Evolutionary conservation across 208 protist genomes (phyloP).

Genomic region (Leishmania turanica): DNA sequence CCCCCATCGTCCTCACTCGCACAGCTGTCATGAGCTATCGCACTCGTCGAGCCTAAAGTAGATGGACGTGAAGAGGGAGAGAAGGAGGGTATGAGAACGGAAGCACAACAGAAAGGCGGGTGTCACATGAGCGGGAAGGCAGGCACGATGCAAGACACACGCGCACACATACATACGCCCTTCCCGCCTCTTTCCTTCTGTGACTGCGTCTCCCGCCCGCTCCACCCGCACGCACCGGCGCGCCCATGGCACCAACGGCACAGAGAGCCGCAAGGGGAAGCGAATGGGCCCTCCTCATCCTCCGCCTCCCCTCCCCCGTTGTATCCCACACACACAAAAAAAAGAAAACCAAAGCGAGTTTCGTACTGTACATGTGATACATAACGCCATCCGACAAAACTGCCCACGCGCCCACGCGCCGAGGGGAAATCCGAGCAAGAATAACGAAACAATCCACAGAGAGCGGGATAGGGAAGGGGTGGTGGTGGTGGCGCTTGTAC

Average conservation of each 20-base stretch:
- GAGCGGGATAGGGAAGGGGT: not conserved
- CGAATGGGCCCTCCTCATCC: not conserved
- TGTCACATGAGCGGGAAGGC: too few relatives aligned
- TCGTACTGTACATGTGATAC: not conserved
- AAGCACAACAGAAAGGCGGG: not conserved
- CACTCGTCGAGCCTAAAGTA: not conserved
- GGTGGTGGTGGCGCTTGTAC: not conserved
- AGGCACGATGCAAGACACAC: not conserved
- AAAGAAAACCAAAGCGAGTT: not conserved
- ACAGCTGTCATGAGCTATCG: not conserved
- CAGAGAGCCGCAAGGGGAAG: too few relatives aligned
- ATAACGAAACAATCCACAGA: not conserved
- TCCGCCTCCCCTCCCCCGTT: not conserved
- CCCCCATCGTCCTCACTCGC: not conserved
- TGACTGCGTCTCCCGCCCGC: too few relatives aligned
- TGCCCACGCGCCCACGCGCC: not conserved
- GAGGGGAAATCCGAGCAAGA: not conserved
- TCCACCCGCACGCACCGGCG: not conserved
- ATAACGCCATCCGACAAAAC: too few relatives aligned
- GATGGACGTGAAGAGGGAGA: not conserved
- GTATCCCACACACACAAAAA: not conserved
- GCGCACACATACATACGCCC: not conserved
- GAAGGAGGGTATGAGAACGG: not conserved
- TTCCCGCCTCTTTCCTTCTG: not conserved
- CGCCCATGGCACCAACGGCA: not conserved